Conservation (phyloP, 768 basidiomycete species). For the Suillus occidentalis region DNA sequence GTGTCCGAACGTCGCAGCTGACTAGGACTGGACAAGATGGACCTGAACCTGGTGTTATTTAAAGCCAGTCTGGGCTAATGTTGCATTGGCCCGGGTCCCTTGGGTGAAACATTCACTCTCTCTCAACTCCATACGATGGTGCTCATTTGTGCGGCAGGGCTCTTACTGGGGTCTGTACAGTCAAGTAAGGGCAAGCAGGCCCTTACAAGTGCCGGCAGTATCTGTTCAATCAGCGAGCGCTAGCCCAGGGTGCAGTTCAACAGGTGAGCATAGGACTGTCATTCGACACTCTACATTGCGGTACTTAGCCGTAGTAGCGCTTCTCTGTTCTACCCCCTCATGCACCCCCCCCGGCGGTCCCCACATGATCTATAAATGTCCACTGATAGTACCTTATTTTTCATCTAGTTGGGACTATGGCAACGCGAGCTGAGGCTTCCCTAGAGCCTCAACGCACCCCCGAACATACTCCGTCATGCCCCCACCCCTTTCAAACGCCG, state of each 20-base stretch:
- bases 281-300: not conserved
- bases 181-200: conserved; percentile 31
- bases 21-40: not conserved
- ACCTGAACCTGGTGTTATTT: conserved; percentile 1
- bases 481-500: conserved; percentile 15
- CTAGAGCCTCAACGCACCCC: conserved; percentile 49
- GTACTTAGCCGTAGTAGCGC: not conserved
- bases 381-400: not conserved
- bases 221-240: conserved; percentile 35
- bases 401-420: conserved; percentile 53
- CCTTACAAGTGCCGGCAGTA: conserved; percentile 38
- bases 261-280: conserved; percentile 33
- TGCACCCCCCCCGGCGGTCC: too few relatives aligned
- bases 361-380: not conserved
- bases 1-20: not conserved
- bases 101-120: not conserved
- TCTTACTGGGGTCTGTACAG: not conserved
- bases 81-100: not conserved
- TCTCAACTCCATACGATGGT: not conserved
- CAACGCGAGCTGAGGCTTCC: conserved; percentile 48
- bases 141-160: conserved; percentile 10
- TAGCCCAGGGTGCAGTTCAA: conserved; percentile 43
- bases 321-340: not conserved
- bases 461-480: conserved; percentile 46
- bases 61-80: not conserved